Conservation (phyloP, 768 basidiomycete species). For the Leccinum obscurum region DNA sequence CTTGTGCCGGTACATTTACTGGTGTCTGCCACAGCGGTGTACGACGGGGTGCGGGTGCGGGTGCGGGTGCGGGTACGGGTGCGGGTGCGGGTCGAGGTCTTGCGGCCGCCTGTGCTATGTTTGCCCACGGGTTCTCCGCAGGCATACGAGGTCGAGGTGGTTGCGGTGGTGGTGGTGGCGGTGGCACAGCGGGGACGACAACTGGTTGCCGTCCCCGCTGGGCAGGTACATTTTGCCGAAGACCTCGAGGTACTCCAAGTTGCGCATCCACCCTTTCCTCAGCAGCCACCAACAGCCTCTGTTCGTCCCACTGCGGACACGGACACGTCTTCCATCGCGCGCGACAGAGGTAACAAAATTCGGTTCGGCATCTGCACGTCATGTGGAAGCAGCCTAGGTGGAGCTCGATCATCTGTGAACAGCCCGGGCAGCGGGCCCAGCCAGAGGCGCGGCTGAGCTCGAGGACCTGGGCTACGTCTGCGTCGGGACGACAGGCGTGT, state of each 20-base stretch:
- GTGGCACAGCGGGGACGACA: not conserved
- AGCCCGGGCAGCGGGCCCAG: slow-evolving; percentile 43
- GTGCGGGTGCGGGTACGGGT: not conserved
- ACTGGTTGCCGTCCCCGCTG: not conserved
- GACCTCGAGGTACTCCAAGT: slow-evolving; percentile 32
- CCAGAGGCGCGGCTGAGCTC: slow-evolving; percentile 27
- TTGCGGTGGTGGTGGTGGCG: not conserved
- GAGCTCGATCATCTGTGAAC: slow-evolving; percentile 40
- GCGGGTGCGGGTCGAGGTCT: not conserved
- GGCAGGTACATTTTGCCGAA: slow-evolving; percentile 32
- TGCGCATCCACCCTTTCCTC: slow-evolving; percentile 43
- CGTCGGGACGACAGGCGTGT: slow-evolving; percentile 29
- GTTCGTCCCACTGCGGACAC: slow-evolving; percentile 71
- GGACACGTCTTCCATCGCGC: slow-evolving; percentile 61
- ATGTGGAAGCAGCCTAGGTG: slow-evolving; percentile 41
- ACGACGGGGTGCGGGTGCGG: not conserved
- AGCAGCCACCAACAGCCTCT: slow-evolving; percentile 38
- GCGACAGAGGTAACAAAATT: slow-evolving; percentile 50
- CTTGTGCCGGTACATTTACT: not conserved
- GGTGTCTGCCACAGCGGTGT: not conserved
- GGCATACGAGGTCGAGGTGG: not conserved
- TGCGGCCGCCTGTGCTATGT: not conserved
- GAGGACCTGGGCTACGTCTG: slow-evolving; percentile 27
- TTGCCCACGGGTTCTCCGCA: not conserved
- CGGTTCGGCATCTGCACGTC: slow-evolving; percentile 38